A percentile compares a stretch with the other conserved stretches of the same genome.
These are phyloP conservation scores for Trypanosoma vivax DNA, from an alignment of 208 protist species.

Conservation along the genomic window DNA sequence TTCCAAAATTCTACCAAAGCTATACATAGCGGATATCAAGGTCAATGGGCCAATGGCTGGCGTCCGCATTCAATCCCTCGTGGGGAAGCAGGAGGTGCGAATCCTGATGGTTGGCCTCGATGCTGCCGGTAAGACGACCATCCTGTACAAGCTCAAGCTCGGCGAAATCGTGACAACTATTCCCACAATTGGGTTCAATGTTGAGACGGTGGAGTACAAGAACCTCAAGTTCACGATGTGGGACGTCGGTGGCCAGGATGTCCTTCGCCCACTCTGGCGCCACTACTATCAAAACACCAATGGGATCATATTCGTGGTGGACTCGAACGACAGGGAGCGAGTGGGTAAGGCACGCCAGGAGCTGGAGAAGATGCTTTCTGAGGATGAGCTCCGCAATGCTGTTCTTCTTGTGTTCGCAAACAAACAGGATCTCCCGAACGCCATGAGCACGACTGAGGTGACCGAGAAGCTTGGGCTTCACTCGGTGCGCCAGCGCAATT, in stretches of 20 bases:
- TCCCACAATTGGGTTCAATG: slow-evolving; percentile 96
- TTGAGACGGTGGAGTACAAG: slow-evolving; percentile 97
- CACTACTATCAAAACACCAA: slow-evolving; percentile 97
- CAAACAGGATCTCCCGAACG: slow-evolving; percentile 99
- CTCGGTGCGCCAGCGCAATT: slow-evolving; percentile 87
- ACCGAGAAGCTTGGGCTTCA: slow-evolving; percentile 95
- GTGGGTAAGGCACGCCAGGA: slow-evolving; percentile 87
- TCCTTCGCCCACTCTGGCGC: slow-evolving; percentile 94
- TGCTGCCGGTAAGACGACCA: slow-evolving; percentile 97
- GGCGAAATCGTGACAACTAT: slow-evolving; percentile 96
- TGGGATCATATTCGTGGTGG: slow-evolving; percentile 96
- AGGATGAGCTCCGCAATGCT: slow-evolving; percentile 96
- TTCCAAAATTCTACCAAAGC: too few species aligned
- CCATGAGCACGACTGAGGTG: slow-evolving; percentile 95
- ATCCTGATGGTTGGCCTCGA: slow-evolving; percentile 98
- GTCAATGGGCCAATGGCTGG: slow-evolving; percentile 33
- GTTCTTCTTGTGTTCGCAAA: slow-evolving; percentile 98
- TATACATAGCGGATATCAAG: neutral
- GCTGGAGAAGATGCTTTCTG: slow-evolving; percentile 94
- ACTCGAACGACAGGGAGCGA: slow-evolving; percentile 94
- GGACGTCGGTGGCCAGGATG: slow-evolving; percentile 96
- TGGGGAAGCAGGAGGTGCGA: slow-evolving; percentile 94
- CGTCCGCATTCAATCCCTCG: slow-evolving; percentile 71
- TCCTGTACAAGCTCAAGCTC: slow-evolving; percentile 97
- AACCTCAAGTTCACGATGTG: slow-evolving; percentile 96